phyloP scores from a whole-genome alignment of 768 basidiomycete genomes.

The Hortiboletus campestris region DNA sequence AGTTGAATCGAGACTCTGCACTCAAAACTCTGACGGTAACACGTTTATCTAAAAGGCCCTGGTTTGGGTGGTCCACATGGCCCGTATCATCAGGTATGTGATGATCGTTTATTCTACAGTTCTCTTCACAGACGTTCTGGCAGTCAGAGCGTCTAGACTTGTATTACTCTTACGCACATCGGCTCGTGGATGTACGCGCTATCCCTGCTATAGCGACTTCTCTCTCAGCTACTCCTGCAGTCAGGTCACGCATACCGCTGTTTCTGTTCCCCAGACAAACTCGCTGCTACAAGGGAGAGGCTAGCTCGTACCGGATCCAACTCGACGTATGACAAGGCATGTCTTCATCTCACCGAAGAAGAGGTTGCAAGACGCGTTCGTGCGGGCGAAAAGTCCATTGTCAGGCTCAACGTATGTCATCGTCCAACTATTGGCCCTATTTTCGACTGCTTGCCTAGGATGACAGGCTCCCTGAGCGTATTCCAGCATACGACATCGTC shows the following conservation, averaged over 20 bases:
- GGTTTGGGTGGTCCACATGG: constrained; percentile 70
- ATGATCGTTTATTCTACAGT: neutral
- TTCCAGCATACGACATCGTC: constrained; percentile 61
- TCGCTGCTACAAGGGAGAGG: constrained; percentile 64
- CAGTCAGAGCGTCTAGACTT: constrained; percentile 89
- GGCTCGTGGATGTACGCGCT: constrained; percentile 67
- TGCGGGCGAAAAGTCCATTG: constrained; percentile 74
- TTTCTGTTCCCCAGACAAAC: constrained; percentile 79
- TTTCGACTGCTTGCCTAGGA: constrained; percentile 42
- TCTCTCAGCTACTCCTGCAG: constrained; percentile 37
- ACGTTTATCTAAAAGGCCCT: constrained; percentile 57
- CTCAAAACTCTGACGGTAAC: constrained; percentile 1
- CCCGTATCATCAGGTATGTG: constrained; percentile 80
- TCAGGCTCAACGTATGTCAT: constrained; percentile 82
- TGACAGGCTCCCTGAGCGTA: constrained; percentile 50
- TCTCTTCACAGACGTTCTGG: constrained; percentile 4
- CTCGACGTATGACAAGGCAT: constrained; percentile 83
- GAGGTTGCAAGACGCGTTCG: constrained; percentile 73
- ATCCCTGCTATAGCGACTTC: neutral
- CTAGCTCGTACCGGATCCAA: constrained; percentile 73
- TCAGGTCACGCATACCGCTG: constrained; percentile 90
- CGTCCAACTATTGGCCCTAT: neutral
- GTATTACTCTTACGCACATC: constrained; percentile 71
- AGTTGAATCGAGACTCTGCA: constrained; percentile 11
- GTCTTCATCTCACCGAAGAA: constrained; percentile 82